Conservation (phyloP, 352 stramenopile species). For the Phytopythium litorale region DNA sequence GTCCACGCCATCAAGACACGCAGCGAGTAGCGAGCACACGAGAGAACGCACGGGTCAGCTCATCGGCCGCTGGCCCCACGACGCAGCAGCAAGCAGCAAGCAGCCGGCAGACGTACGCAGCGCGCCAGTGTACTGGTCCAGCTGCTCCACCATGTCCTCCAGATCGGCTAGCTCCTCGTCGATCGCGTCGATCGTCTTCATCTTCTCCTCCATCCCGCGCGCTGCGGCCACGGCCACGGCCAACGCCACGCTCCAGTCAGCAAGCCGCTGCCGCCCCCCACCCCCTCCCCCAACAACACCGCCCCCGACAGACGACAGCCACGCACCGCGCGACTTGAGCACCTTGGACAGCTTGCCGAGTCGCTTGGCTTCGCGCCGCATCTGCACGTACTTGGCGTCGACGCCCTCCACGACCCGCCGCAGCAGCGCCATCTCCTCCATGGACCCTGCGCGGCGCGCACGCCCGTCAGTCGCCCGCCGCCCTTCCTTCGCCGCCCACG, state of each 20-base stretch:
- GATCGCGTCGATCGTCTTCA: slow-evolving; percentile 76
- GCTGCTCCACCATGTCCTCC: slow-evolving; percentile 86
- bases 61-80: neutral
- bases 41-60: slow-evolving; percentile 5
- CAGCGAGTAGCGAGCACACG: neutral
- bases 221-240: slow-evolving; percentile 19
- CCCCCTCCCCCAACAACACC: no score
- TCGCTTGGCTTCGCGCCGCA: slow-evolving; percentile 52
- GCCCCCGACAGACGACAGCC: neutral
- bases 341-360: slow-evolving; percentile 64
- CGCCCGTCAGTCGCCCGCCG: neutral
- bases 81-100: neutral
- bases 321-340: slow-evolving; percentile 63
- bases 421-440: slow-evolving; percentile 73
- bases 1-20: neutral
- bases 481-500: neutral
- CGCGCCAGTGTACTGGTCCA: slow-evolving; percentile 72
- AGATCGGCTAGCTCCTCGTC: slow-evolving; percentile 83
- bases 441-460: slow-evolving; percentile 36
- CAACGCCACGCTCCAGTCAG: no score
- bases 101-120: slow-evolving; percentile 68
- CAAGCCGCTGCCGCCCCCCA: no score
- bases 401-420: slow-evolving; percentile 55
- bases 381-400: slow-evolving; percentile 58
- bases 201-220: slow-evolving; percentile 62